These are phyloP conservation scores for Leccinum subspadiceum DNA, from an alignment of 1,284 basidiomycete genomes.

Conservation along the genomic window DNA sequence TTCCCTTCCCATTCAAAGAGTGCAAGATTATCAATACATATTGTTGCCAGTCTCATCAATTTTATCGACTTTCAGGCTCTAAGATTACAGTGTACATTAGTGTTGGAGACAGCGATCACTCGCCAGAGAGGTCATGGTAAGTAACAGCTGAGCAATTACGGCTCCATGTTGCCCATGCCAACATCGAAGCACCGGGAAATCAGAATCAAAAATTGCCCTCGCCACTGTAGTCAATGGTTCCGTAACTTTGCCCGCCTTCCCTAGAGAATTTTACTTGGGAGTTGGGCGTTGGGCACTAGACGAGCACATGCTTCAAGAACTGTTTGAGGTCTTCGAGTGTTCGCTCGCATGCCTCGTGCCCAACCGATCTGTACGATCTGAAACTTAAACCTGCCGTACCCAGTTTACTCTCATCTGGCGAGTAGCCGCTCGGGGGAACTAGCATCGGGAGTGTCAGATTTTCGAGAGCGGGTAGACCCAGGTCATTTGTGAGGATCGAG, in stretches of 20 bases:
- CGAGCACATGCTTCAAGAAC: constrained; percentile 59
- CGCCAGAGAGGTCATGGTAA: background rate
- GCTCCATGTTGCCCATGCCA: background rate
- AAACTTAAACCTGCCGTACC: constrained; percentile 52
- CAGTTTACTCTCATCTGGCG: constrained; percentile 23
- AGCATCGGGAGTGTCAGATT: constrained; percentile 26
- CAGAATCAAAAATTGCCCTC: background rate
- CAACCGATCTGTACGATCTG: constrained; percentile 57
- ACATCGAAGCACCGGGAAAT: constrained; percentile 1
- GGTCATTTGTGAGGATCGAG: constrained; percentile 49
- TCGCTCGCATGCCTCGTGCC: constrained; percentile 69
- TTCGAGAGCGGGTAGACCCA: constrained; percentile 45
- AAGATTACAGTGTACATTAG: constrained; percentile 1
- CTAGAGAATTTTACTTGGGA: background rate
- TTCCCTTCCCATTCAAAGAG: background rate
- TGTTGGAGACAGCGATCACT: background rate
- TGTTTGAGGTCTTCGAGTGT: constrained; percentile 50
- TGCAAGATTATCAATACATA: background rate
- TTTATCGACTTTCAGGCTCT: background rate
- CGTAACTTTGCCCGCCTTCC: constrained; percentile 1
- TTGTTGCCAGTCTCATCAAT: background rate
- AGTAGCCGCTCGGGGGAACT: constrained; percentile 22
- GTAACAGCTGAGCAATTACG: background rate
- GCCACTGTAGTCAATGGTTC: background rate
- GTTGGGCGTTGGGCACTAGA: constrained; percentile 18